phyloP scores from a whole-genome alignment of 2,329 filamentous ascomycete species.

The Boeremia lycopersici region DNA sequence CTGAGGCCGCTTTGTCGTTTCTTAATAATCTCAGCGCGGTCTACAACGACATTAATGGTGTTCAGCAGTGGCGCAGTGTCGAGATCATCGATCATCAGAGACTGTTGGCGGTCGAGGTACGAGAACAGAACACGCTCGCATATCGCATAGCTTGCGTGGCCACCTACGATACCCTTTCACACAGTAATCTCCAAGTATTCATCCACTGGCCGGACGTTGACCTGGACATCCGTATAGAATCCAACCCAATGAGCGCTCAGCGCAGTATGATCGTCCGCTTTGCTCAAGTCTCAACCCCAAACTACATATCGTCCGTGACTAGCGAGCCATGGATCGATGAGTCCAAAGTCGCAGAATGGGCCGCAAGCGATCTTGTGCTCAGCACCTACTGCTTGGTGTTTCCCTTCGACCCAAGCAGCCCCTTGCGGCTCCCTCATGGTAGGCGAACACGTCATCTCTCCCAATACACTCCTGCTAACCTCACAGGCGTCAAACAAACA shows the following conservation, averaged over 20 bases:
- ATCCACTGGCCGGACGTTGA: not conserved
- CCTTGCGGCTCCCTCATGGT: not conserved
- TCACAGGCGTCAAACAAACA: not conserved
- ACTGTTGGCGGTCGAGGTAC: conserved; percentile 14
- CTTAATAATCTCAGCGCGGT: conserved; percentile 18
- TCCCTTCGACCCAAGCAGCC: not conserved
- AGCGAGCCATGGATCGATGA: not conserved
- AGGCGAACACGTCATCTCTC: not conserved
- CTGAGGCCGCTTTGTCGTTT: conserved; percentile 15
- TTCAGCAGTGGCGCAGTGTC: conserved; percentile 11
- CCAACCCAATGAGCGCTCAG: not conserved
- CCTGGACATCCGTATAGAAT: not conserved
- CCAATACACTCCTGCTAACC: not conserved
- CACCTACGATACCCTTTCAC: not conserved
- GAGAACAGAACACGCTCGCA: not conserved
- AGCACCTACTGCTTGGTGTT: not conserved
- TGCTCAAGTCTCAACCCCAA: not conserved
- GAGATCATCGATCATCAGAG: conserved; percentile 15
- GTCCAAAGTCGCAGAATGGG: not conserved
- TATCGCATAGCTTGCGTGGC: conserved; percentile 5
- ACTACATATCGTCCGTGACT: not conserved
- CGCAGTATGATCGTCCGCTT: not conserved
- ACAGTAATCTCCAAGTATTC: not conserved
- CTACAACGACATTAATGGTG: conserved; percentile 15
- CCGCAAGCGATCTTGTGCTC: not conserved